A percentile compares a stretch with the other conserved stretches of the same genome.
phyloP scores from a whole-genome alignment of 2,329 filamentous ascomycete genomes.

The Verticillium albo-atrum region DNA sequence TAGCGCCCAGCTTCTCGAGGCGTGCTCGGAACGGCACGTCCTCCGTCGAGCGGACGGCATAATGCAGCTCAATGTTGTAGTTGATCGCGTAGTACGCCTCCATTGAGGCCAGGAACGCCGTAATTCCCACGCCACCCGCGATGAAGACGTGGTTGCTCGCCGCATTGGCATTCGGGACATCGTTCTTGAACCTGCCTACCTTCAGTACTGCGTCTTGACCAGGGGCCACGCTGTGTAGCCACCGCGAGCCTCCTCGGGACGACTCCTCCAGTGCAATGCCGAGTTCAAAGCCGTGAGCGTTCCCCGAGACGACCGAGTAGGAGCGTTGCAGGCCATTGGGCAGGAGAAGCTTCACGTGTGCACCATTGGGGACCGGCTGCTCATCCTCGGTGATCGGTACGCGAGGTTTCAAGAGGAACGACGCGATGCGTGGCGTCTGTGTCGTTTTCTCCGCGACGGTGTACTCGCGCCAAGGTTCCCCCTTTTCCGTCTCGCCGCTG shows the following conservation, averaged over 20 bases:
- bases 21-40: slow-evolving; percentile 53
- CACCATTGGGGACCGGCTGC: slow-evolving; percentile 28
- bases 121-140: slow-evolving; percentile 61
- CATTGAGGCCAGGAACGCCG: slow-evolving; percentile 54
- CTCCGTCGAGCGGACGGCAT: slow-evolving; percentile 45
- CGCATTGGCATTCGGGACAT: slow-evolving; percentile 37
- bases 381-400: slow-evolving; percentile 26
- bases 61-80: slow-evolving; percentile 51
- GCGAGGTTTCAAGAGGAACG: slow-evolving; percentile 46
- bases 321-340: slow-evolving; percentile 51
- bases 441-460: slow-evolving; percentile 42
- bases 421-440: slow-evolving; percentile 46
- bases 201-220: slow-evolving; percentile 43
- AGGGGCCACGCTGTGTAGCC: slow-evolving; percentile 44
- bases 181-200: slow-evolving; percentile 45
- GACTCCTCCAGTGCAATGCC: slow-evolving; percentile 51
- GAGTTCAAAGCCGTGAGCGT: slow-evolving; percentile 46
- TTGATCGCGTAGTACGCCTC: slow-evolving; percentile 37
- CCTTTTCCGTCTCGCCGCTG: slow-evolving; percentile 18
- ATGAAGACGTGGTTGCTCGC: slow-evolving; percentile 60
- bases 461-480: slow-evolving; percentile 38
- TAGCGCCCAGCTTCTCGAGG: slow-evolving; percentile 34
- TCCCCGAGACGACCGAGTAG: slow-evolving; percentile 56
- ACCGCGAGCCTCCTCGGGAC: slow-evolving; percentile 58
- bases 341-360: slow-evolving; percentile 53